These are phyloP conservation scores for Candida oleophila DNA, from an alignment of 805 yeast species.

Conservation along the genomic window DNA sequence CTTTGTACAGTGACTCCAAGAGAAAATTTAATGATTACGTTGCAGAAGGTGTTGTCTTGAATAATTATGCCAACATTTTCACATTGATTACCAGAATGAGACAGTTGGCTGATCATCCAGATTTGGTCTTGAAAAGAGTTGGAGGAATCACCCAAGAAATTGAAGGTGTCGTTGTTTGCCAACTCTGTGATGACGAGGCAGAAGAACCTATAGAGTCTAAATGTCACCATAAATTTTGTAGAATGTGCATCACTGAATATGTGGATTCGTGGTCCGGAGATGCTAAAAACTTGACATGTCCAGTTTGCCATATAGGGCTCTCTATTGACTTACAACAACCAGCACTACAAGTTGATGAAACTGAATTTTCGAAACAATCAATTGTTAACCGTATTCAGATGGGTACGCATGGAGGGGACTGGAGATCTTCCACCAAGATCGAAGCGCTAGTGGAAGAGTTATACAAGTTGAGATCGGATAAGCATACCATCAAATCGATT, in stretches of 20 bases:
- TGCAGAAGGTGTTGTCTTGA: conserved; percentile 93
- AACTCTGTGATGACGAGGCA: conserved; percentile 95
- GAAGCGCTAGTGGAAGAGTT: conserved; percentile 95
- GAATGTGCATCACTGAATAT: conserved; percentile 89
- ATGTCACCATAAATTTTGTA: conserved; percentile 91
- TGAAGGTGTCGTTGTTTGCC: conserved; percentile 71
- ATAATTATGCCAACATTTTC: conserved; percentile 95
- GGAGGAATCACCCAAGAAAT: conserved; percentile 40
- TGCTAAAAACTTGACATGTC: conserved; percentile 69
- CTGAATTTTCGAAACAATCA: conserved; percentile 56
- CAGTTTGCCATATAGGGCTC: conserved; percentile 92
- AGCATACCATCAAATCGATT: conserved; percentile 88
- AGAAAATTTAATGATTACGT: conserved; percentile 90
- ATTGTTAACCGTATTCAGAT: conserved; percentile 86
- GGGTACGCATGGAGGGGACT: conserved; percentile 65
- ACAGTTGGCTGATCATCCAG: conserved; percentile 98
- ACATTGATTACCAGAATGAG: conserved; percentile 96
- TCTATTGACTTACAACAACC: conserved; percentile 90
- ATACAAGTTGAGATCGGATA: conserved; percentile 80
- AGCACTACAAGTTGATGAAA: conserved; percentile 69
- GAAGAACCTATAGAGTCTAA: conserved; percentile 95
- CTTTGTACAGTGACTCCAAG: conserved; percentile 81
- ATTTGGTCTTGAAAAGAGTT: conserved; percentile 77
- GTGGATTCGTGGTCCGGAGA: conserved; percentile 75
- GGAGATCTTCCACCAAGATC: conserved; percentile 95